Conservation (phyloP, 768 basidiomycete species). For the Naganishia antarctica region DNA sequence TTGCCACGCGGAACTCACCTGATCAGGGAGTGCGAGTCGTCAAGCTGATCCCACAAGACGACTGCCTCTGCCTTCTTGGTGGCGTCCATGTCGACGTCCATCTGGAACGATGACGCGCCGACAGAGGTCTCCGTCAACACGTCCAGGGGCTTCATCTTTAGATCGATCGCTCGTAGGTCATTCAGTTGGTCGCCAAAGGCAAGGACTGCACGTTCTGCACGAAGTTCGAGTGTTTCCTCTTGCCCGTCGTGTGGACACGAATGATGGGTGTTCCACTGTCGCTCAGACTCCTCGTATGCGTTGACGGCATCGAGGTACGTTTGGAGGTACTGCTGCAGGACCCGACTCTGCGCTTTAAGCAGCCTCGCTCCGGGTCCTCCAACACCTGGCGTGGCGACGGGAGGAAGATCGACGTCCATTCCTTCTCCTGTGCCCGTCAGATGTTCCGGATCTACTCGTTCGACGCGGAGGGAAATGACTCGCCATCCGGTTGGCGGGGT, state of each 20-base stretch:
- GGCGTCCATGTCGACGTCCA: conserved; percentile 3
- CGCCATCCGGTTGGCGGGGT: neutral
- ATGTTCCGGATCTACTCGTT: conserved; percentile 18
- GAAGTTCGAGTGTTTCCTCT: conserved; percentile 1
- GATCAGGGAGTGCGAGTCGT: neutral
- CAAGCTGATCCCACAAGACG: conserved; percentile 7
- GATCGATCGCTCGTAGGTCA: conserved; percentile 4
- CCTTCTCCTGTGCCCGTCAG: neutral
- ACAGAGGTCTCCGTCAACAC: neutral
- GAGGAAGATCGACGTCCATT: conserved; percentile 14
- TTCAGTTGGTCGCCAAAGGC: conserved; percentile 3
- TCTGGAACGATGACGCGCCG: neutral
- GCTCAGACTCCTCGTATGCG: neutral
- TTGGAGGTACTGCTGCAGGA: neutral
- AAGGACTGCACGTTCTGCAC: conserved; percentile 5
- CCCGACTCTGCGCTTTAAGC: neutral
- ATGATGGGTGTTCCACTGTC: neutral
- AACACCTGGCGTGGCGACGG: neutral
- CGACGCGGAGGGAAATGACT: neutral
- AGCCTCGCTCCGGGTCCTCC: neutral
- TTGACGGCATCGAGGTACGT: conserved; percentile 14
- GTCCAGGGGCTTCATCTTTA: conserved; percentile 9
- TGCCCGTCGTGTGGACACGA: neutral
- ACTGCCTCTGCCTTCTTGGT: neutral
- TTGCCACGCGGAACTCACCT: neutral